Evolutionary conservation across 306 rosid genomes (phyloP).

Genomic region (Trichosanthes truncata): DNA sequence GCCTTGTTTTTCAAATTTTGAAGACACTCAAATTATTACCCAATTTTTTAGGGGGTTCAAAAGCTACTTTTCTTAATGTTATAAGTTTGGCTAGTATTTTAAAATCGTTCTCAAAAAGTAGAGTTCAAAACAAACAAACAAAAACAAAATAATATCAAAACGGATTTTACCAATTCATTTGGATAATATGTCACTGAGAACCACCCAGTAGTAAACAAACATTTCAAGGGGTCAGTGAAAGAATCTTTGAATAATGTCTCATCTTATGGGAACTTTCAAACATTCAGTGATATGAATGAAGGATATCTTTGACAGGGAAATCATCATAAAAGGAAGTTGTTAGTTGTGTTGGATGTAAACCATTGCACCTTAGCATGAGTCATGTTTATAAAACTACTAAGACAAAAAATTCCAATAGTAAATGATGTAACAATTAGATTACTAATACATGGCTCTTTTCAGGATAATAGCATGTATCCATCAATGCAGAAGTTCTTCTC

Average conservation of each 20-base stretch:
- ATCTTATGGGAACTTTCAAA: neutral
- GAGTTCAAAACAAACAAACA: too few relatives aligned
- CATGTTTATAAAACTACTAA: neutral
- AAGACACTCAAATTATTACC: neutral
- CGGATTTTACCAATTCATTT: too few relatives aligned
- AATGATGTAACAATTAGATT: too few relatives aligned
- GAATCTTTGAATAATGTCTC: neutral
- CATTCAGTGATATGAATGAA: neutral
- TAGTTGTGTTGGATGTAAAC: neutral
- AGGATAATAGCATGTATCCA: too few relatives aligned
- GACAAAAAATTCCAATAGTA: neutral
- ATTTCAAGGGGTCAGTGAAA: neutral
- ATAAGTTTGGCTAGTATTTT: too few relatives aligned
- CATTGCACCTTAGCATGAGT: neutral
- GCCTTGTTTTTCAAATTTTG: neutral
- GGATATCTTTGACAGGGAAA: neutral
- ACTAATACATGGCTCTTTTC: too few relatives aligned
- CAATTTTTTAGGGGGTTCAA: neutral
- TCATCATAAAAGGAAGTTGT: neutral
- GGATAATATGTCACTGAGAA: too few relatives aligned
- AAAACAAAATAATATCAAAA: too few relatives aligned
- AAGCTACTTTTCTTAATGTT: too few relatives aligned
- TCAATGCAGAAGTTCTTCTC: too few relatives aligned
- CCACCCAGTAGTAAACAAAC: too few relatives aligned
- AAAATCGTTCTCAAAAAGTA: too few relatives aligned